Base-by-base conservation (phyloP, 352 stramenopile species). In the Phytophthora podocarpi region DNA sequence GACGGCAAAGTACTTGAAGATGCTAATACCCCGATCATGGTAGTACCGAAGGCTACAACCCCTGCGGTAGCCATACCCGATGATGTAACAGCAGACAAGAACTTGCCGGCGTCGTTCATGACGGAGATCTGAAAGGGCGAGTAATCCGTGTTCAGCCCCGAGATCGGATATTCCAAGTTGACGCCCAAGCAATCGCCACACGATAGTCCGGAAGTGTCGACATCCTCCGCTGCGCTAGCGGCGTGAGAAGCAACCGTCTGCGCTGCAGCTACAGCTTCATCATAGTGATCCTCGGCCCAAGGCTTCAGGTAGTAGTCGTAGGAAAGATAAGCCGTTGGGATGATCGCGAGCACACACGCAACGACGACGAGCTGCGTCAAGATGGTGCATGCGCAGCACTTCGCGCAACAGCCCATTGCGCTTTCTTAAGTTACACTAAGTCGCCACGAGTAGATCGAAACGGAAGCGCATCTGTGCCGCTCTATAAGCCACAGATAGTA, bases 261-360 rank as follows among this genome's bases (percentile, higher is more conserved):
- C 21, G 37, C 60, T 30, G 45, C 53, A 0, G 47, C 47, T 16
- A 59, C 57, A 35, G 63, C 50, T 64, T 64, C 60, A 35, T 64
- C 60, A 28, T 70, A 70, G 34, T 70, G 77, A n/a, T 78, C 69
- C 31, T 66, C 41, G 15, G 69, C 78, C 78, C 78, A 87, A 16
- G 63, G 47, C 20, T 82, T 82, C 27, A 84, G 52, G 23, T 76
- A 81, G 43, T 70, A 70, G 36, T 82, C 70, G 41, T 76, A 84
- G 5, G 46, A 62, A 21, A 87, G 31, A 50, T 81, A 85, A 10
- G 61, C 62, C 6, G 53, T 49, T 2, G 59, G 61, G 13, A 87
- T 64, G 47, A 82, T 58, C 21, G 64, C 61, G 3, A 84, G 32
- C 31, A 85, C 50, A 40, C 67, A 64, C 13, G 27, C 58, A 5